phyloP scores from a whole-genome alignment of 176 grass and related monocot genomes.

The Oryza meridionalis region DNA sequence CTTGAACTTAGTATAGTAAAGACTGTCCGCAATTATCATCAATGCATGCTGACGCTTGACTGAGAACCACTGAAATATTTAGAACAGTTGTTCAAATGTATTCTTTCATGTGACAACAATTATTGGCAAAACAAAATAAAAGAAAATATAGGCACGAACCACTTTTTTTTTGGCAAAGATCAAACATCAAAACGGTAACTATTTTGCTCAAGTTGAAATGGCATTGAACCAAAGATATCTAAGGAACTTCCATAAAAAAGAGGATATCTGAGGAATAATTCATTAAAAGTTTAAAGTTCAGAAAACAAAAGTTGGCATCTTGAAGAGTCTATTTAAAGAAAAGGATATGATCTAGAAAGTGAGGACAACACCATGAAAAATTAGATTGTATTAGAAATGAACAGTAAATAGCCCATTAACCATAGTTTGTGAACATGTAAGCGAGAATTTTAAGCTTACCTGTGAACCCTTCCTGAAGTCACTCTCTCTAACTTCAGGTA shows the following conservation, averaged over 20 bases:
- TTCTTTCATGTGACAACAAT: neutral
- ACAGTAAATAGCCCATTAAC: neutral
- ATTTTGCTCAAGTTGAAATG: neutral
- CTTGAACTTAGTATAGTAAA: conserved; percentile 95
- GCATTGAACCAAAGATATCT: neutral
- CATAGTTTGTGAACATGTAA: neutral
- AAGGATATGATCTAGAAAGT: neutral
- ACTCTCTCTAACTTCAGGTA: conserved; percentile 74
- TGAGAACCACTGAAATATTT: conserved; percentile 93
- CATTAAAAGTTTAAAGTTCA: neutral
- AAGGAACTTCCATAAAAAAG: too few relatives aligned
- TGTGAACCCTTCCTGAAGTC: conserved; percentile 98
- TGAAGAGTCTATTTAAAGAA: neutral
- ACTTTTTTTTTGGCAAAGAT: neutral
- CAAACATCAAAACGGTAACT: neutral
- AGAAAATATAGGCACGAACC: neutral
- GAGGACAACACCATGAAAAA: neutral
- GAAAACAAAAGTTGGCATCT: neutral
- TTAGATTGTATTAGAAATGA: neutral
- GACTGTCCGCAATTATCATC: conserved; percentile 77
- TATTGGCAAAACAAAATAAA: neutral
- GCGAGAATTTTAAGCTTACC: conserved; percentile 48
- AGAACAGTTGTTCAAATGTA: neutral
- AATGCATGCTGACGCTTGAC: conserved; percentile 94
- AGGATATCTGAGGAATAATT: neutral